phyloP scores from a whole-genome alignment of 192 early-diverging fungal species.

The Rhizophlyctis rosea region DNA sequence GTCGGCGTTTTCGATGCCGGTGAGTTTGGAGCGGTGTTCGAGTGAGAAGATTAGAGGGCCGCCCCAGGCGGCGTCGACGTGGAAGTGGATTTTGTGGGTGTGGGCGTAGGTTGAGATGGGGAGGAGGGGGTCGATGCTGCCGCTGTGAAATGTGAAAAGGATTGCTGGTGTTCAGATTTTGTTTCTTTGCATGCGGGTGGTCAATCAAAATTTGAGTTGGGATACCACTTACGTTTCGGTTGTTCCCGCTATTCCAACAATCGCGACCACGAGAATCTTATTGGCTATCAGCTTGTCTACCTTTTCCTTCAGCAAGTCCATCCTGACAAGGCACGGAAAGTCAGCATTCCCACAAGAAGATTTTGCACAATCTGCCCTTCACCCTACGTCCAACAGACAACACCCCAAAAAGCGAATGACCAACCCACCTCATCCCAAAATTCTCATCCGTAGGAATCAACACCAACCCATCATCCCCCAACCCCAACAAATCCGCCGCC shows the following conservation, averaged over 20 bases:
- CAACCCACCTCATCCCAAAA: slow-evolving; percentile 39
- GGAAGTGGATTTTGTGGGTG: slow-evolving; percentile 44
- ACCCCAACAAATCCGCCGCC: slow-evolving; percentile 54
- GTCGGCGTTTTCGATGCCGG: slow-evolving; percentile 48
- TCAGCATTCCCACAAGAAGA: slow-evolving; percentile 20
- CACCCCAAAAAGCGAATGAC: slow-evolving; percentile 6
- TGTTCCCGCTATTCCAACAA: slow-evolving; percentile 53
- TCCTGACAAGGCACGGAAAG: too few relatives aligned
- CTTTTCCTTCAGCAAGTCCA: slow-evolving; percentile 36
- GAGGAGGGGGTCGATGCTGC: slow-evolving; percentile 45
- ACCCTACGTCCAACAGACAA: too few relatives aligned
- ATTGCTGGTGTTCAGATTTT: not conserved
- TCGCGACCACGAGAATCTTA: slow-evolving; percentile 42
- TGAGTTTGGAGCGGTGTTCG: slow-evolving; percentile 44
- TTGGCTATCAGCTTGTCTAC: slow-evolving; percentile 31
- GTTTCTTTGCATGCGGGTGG: not conserved
- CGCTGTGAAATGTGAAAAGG: slow-evolving; percentile 20
- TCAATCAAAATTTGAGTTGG: not conserved
- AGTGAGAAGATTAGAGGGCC: slow-evolving; percentile 53
- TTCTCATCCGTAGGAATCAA: slow-evolving; percentile 45
- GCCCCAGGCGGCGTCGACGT: slow-evolving; percentile 61
- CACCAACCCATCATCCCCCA: slow-evolving; percentile 49
- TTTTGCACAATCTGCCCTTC: slow-evolving; percentile 33
- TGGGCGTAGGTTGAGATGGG: slow-evolving; percentile 25
- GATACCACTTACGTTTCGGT: slow-evolving; percentile 46